Evolutionary conservation across 805 yeast genomes (phyloP).

Genomic region (Kluyveromyces wickerhamii): DNA sequence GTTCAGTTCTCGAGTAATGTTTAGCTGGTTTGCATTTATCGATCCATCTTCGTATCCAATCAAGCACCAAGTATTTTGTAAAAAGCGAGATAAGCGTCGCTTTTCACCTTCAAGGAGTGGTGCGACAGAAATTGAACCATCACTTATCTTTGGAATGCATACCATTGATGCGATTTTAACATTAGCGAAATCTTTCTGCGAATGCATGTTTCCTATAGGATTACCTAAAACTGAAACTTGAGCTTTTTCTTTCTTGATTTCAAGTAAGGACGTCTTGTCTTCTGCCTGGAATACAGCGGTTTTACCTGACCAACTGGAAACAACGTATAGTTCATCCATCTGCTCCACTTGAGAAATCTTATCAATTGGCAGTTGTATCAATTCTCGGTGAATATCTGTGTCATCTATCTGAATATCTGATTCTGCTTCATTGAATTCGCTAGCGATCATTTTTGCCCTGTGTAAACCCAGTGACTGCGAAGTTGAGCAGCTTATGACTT

Average conservation of each 20-base stretch:
- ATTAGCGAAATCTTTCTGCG: constrained; percentile 5
- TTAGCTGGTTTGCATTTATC: constrained; percentile 1
- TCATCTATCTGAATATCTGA: background rate
- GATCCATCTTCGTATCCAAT: constrained; percentile 28
- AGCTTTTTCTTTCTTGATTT: constrained; percentile 14
- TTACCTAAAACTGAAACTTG: constrained; percentile 18
- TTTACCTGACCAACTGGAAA: constrained; percentile 21
- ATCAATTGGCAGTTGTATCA: constrained; percentile 6
- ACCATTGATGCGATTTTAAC: constrained; percentile 3
- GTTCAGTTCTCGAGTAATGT: no score
- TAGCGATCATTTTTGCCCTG: background rate
- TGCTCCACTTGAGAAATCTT: constrained; percentile 14
- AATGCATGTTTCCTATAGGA: constrained; percentile 18
- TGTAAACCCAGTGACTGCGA: constrained; percentile 14
- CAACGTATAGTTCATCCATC: constrained; percentile 7
- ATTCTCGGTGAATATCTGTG: background rate
- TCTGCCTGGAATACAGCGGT: constrained; percentile 11
- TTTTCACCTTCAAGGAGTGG: constrained; percentile 9
- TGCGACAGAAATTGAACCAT: background rate
- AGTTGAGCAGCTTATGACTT: constrained; percentile 19
- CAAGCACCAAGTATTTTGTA: constrained; percentile 20
- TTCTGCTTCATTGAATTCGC: background rate
- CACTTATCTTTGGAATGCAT: constrained; percentile 4
- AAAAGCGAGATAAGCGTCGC: constrained; percentile 15
- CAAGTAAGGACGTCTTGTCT: background rate